These are phyloP conservation scores for Parietaria judaica DNA, from an alignment of 306 rosid species.

Conservation along the genomic window DNA sequence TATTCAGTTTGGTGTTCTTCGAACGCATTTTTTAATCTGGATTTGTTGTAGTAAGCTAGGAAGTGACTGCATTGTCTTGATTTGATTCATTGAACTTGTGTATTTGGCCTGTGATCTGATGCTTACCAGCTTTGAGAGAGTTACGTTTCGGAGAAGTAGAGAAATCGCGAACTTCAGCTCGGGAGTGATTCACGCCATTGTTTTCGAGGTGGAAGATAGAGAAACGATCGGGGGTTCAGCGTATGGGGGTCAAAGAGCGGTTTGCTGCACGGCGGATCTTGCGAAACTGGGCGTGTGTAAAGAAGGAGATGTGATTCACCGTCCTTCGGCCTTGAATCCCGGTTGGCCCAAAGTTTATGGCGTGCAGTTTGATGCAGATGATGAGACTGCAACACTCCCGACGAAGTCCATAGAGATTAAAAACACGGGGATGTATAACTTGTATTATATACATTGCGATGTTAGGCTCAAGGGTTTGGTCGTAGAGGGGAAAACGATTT, in stretches of 20 bases:
- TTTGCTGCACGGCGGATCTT: conserved; percentile 87
- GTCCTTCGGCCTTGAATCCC: conserved; percentile 47
- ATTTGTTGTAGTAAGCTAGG: not conserved
- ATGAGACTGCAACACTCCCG: conserved; percentile 45
- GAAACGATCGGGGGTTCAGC: conserved; percentile 93
- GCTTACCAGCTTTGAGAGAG: conserved; percentile 66
- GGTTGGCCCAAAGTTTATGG: conserved; percentile 86
- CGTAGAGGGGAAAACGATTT: conserved; percentile 81
- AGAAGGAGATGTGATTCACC: conserved; percentile 78
- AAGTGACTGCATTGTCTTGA: not conserved
- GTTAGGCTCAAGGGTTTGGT: conserved; percentile 55
- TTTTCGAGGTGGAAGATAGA: conserved; percentile 97
- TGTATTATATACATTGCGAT: conserved; percentile 93
- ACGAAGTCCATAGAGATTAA: conserved; percentile 49
- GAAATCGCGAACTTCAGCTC: conserved; percentile 73
- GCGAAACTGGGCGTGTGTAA: conserved; percentile 79
- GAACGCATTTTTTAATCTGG: not conserved
- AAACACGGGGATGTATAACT: conserved; percentile 91
- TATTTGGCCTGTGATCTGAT: conserved; percentile 11
- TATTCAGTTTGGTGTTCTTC: not conserved
- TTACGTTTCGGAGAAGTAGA: conserved; percentile 53
- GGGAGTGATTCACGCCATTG: conserved; percentile 57
- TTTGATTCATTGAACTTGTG: not conserved
- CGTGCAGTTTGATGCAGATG: conserved; percentile 44
- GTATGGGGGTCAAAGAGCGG: conserved; percentile 97